Evolutionary conservation across 2,329 filamentous ascomycete species (phyloP).

Genomic region (Pseudogymnoascus sp.): DNA sequence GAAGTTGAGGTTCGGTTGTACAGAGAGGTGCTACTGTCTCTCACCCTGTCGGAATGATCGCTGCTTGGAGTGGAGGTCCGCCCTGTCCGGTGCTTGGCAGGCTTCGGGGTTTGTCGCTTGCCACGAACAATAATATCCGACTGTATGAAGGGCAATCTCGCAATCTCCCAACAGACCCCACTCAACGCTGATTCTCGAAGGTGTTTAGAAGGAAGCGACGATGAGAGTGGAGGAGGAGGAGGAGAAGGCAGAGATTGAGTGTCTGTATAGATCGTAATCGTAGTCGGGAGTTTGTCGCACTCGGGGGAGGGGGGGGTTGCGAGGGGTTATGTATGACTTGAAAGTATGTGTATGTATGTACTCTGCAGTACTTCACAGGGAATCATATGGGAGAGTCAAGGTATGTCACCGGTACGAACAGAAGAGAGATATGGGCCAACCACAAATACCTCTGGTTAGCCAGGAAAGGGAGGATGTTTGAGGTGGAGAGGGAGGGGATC

Average conservation of each 20-base stretch:
- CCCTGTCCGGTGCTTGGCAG: background rate
- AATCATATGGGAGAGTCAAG: background rate
- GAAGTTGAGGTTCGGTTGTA: background rate
- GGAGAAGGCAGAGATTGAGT: background rate
- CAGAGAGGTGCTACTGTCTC: background rate
- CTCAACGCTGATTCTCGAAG: background rate
- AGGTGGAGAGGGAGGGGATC: background rate
- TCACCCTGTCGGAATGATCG: background rate
- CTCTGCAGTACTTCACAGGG: background rate
- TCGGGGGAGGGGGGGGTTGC: background rate
- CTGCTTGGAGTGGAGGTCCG: background rate
- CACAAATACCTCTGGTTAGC: background rate
- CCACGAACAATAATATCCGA: conserved; percentile 1
- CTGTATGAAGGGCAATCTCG: background rate
- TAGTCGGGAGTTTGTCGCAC: background rate
- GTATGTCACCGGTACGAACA: background rate
- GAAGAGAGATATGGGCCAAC: background rate
- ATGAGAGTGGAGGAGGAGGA: background rate
- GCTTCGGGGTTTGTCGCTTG: background rate
- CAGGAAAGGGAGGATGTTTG: background rate
- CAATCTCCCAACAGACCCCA: background rate
- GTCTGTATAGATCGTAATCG: background rate
- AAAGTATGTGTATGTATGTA: background rate
- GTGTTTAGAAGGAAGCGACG: background rate
- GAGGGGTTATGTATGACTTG: conserved; percentile 1